Percentiles rank a stretch among this genome's conserved stretches.
phyloP scores from a whole-genome alignment of 1,139 yeast species.

The Taiozyma sp. region DNA sequence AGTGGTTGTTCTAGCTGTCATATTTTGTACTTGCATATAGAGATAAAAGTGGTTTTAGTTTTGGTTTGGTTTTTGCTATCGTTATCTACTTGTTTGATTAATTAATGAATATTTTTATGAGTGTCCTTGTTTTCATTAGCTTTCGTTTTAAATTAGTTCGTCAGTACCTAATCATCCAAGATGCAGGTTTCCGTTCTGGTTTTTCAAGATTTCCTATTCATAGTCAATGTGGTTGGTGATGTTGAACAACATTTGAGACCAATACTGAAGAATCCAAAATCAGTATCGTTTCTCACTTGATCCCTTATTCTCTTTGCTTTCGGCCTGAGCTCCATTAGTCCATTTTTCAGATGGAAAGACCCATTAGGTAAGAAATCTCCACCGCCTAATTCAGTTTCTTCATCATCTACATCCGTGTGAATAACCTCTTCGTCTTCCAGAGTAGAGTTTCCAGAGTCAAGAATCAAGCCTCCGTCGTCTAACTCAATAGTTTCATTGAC shows the following conservation, averaged over 20 bases:
- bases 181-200: background rate
- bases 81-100: background rate
- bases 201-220: background rate
- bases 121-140: background rate
- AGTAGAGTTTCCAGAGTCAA: background rate
- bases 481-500: background rate
- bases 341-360: background rate
- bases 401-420: background rate
- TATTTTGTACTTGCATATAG: background rate
- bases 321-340: background rate
- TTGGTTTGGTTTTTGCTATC: background rate
- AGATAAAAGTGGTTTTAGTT: background rate
- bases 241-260: background rate
- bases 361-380: background rate
- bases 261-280: constrained; percentile 6
- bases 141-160: background rate
- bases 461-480: background rate
- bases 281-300: constrained; percentile 2
- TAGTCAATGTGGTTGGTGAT: background rate
- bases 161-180: background rate
- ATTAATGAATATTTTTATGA: background rate
- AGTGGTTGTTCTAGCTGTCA: background rate
- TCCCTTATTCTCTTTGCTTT: background rate
- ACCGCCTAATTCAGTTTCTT: background rate
- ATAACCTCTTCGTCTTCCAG: background rate